A percentile compares a stretch with the other conserved stretches of the same genome.
These are phyloP conservation scores for Middelhovenomyces tepae DNA, from an alignment of 805 yeast genomes.

Conservation along the genomic window DNA sequence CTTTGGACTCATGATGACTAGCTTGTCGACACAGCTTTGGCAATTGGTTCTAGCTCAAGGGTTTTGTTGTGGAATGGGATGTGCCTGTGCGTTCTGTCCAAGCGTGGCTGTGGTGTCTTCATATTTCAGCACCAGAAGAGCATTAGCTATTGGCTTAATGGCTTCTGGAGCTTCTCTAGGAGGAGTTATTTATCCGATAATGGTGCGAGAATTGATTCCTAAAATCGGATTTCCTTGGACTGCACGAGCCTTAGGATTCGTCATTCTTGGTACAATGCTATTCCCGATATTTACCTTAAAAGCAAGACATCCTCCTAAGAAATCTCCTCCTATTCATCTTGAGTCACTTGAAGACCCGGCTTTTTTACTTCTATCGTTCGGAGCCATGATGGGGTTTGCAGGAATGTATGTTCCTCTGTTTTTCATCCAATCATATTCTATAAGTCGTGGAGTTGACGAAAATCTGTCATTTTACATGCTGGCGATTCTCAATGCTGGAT, in stretches of 20 bases:
- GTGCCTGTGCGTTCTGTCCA: constrained; percentile 35
- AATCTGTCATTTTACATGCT: constrained; percentile 22
- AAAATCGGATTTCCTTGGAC: constrained; percentile 44
- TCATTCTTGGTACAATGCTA: constrained; percentile 24
- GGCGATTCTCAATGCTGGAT: constrained; percentile 27
- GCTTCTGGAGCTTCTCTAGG: constrained; percentile 46
- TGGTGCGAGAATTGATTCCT: constrained; percentile 35
- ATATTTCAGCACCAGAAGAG: constrained; percentile 37
- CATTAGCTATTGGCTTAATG: constrained; percentile 36
- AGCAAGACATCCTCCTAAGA: constrained; percentile 22
- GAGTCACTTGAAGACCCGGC: constrained; percentile 16
- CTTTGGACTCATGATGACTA: constrained; percentile 26
- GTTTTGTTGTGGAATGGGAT: constrained; percentile 38
- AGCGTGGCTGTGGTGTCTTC: constrained; percentile 37
- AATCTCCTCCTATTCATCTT: constrained; percentile 17
- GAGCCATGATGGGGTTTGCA: constrained; percentile 32
- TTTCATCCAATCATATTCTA: constrained; percentile 26
- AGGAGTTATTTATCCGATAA: constrained; percentile 39
- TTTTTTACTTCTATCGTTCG: constrained; percentile 15
- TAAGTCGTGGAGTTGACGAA: constrained; percentile 15
- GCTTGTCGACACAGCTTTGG: constrained; percentile 32
- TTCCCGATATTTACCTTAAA: constrained; percentile 18
- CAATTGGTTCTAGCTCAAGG: constrained; percentile 49
- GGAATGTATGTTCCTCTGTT: constrained; percentile 28
- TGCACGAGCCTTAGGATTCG: constrained; percentile 36